A percentile compares a stretch with the other conserved stretches of the same genome.
Evolutionary conservation across 2,329 filamentous ascomycete species (phyloP).

Genomic region (Hypoxylon sp.): DNA sequence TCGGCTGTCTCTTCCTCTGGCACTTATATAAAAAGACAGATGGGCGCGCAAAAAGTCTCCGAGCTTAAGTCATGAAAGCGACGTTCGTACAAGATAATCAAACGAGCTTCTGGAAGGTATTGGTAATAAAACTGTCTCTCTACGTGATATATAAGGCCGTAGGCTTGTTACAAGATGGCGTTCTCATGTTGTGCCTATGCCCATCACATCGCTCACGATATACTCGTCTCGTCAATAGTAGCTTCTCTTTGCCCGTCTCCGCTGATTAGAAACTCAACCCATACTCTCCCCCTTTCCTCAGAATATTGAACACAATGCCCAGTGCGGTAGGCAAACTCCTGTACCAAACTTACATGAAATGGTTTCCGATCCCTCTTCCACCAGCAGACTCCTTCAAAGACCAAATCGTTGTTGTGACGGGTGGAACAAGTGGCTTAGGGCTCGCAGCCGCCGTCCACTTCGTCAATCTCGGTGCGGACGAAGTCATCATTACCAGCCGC

Average conservation of each 20-base stretch:
- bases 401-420: conserved; percentile 59
- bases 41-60: conserved; percentile 15
- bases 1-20: neutral
- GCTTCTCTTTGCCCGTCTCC: neutral
- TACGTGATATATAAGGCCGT: neutral
- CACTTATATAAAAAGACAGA: neutral
- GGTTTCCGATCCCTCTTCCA: conserved; percentile 47
- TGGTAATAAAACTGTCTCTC: neutral
- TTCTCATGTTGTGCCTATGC: neutral
- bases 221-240: neutral
- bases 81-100: neutral
- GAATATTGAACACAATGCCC: conserved; percentile 32
- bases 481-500: conserved; percentile 60
- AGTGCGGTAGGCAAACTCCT: conserved; percentile 24
- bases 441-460: conserved; percentile 59
- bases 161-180: neutral
- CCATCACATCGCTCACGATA: neutral
- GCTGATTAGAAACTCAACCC: neutral
- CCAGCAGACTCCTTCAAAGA: conserved; percentile 44
- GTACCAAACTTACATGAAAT: conserved; percentile 50
- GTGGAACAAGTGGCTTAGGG: conserved; percentile 60
- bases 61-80: conserved; percentile 11
- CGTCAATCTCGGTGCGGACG: conserved; percentile 57
- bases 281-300: conserved; percentile 1
- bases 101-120: neutral